phyloP scores from a whole-genome alignment of 495 filamentous ascomycete genomes.

The Astrothelium macrocarpum region DNA sequence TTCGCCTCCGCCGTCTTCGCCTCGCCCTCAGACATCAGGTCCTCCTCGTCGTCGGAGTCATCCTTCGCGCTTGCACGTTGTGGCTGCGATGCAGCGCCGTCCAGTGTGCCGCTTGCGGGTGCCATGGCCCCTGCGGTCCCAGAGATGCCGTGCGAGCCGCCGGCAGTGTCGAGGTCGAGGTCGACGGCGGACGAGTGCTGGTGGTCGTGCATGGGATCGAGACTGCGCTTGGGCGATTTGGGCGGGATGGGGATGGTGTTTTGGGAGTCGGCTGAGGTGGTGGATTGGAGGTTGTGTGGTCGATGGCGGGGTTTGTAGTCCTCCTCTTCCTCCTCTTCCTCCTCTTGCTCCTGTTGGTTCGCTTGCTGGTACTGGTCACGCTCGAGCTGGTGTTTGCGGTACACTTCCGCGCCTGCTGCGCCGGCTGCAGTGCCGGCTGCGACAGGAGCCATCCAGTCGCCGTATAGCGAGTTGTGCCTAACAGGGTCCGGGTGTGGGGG shows the following conservation, averaged over 20 bases:
- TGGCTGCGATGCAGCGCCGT: not conserved
- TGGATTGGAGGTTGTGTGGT: not conserved
- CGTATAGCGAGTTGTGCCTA: slow-evolving; percentile 26
- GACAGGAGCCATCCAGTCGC: slow-evolving; percentile 33
- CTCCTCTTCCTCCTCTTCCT: not conserved
- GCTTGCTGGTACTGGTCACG: slow-evolving; percentile 8
- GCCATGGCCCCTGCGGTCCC: not conserved
- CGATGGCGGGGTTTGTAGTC: not conserved
- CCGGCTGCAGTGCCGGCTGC: slow-evolving; percentile 28
- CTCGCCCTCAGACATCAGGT: not conserved
- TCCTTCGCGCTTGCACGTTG: too few species aligned
- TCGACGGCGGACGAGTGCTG: not conserved
- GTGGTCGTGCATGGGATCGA: not conserved
- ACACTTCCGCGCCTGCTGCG: slow-evolving; percentile 21
- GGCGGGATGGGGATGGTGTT: slow-evolving; percentile 8
- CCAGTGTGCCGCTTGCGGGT: not conserved
- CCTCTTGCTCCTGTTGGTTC: not conserved
- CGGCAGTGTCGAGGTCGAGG: not conserved
- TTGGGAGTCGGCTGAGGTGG: not conserved
- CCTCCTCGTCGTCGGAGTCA: too few species aligned
- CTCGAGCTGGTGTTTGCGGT: slow-evolving; percentile 14
- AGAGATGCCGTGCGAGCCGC: not conserved
- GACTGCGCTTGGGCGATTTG: not conserved
- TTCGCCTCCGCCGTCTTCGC: not conserved
- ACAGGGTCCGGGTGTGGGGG: not conserved